A percentile compares a stretch with the other conserved stretches of the same genome.
Evolutionary conservation across 140 eudicot species (phyloP).

Genomic region (Anethum foeniculum): DNA sequence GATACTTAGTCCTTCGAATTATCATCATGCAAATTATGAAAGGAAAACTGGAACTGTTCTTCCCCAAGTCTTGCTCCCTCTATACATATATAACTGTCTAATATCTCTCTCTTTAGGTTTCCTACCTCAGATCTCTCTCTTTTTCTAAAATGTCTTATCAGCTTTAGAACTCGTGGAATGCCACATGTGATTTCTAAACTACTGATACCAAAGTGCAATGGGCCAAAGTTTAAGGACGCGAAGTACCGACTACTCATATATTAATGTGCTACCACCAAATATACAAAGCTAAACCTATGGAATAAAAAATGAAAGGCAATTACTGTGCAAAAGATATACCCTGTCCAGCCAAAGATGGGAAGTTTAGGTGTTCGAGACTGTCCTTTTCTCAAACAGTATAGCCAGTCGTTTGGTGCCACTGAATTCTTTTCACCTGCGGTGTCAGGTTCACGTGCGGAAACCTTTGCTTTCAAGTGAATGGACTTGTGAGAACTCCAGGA

Average conservation of each 20-base stretch:
- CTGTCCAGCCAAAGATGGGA: constrained; percentile 94
- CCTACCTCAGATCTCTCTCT: not conserved
- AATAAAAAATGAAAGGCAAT: not conserved
- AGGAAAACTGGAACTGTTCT: not conserved
- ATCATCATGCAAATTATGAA: not conserved
- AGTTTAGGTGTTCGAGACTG: constrained; percentile 68
- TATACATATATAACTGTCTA: not conserved
- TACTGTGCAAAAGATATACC: constrained; percentile 31
- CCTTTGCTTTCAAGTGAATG: constrained; percentile 66
- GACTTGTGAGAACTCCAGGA: constrained; percentile 92
- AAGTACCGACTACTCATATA: not conserved
- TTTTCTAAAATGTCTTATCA: not conserved
- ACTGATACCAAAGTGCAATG: not conserved
- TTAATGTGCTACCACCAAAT: not conserved
- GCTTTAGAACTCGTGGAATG: not conserved
- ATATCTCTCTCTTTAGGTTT: too few species aligned
- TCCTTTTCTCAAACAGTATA: constrained; percentile 84
- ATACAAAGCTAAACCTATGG: not conserved
- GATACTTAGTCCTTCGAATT: not conserved
- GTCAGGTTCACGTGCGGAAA: constrained; percentile 22
- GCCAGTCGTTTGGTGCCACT: constrained; percentile 60
- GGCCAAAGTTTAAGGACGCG: not conserved
- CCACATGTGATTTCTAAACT: not conserved
- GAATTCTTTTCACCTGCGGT: constrained; percentile 41
- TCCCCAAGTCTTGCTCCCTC: not conserved